These are phyloP conservation scores for Chlorella sp. DNA, from an alignment of 139 green algal genomes.

Conservation along the genomic window DNA sequence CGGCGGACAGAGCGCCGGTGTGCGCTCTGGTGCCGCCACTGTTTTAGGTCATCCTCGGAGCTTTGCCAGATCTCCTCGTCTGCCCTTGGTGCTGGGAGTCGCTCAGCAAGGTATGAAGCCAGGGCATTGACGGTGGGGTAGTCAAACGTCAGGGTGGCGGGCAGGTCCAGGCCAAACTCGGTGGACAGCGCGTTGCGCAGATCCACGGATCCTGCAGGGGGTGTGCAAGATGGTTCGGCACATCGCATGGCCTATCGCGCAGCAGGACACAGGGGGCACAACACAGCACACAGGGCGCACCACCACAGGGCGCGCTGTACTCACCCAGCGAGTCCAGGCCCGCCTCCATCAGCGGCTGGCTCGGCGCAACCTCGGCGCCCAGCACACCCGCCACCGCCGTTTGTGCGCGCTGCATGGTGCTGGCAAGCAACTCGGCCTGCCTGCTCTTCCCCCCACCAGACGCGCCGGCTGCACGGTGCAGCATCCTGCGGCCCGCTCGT, in stretches of 20 bases:
- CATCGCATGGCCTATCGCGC: neutral
- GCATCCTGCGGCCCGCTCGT: neutral
- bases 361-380: neutral
- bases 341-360: slow-evolving; percentile 19
- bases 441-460: neutral
- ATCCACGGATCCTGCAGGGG: slow-evolving; percentile 31
- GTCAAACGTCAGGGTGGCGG: slow-evolving; percentile 58
- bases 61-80: neutral
- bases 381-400: slow-evolving; percentile 7
- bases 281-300: neutral
- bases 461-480: neutral
- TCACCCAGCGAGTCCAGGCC: slow-evolving; percentile 49
- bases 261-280: neutral
- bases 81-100: neutral
- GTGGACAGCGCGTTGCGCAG: slow-evolving; percentile 33
- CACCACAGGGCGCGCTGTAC: neutral
- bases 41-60: neutral
- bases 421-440: neutral
- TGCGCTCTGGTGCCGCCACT: neutral
- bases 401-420: neutral
- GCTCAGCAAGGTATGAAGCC: neutral
- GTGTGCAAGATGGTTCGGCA: neutral
- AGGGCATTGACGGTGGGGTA: slow-evolving; percentile 55
- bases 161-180: slow-evolving; percentile 31
- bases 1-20: too few relatives aligned